Evolutionary conservation across 1,284 basidiomycete species (phyloP).

Genomic region (Coriolopsis trogii): DNA sequence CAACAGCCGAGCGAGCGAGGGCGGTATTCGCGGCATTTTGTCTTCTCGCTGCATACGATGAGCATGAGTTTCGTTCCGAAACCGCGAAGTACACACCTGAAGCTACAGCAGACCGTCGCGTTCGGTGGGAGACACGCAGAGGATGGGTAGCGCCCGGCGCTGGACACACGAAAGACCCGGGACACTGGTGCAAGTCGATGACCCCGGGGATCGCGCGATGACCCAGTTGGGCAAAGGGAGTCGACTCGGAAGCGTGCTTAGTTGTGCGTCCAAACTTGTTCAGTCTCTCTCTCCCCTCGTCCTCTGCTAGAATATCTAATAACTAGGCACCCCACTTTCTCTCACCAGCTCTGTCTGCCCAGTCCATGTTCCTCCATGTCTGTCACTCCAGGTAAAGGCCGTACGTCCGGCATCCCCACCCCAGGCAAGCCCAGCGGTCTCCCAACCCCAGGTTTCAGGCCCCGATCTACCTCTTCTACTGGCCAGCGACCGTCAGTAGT

Average conservation of each 20-base stretch:
- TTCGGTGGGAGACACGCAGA: conserved; percentile 13
- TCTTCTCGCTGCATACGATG: not conserved
- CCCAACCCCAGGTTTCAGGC: conserved; percentile 66
- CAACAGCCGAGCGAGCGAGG: conserved; percentile 28
- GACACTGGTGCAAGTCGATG: not conserved
- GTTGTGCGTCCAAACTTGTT: conserved; percentile 9
- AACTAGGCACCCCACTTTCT: not conserved
- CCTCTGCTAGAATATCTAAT: conserved; percentile 10
- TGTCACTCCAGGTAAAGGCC: conserved; percentile 54
- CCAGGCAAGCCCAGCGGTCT: conserved; percentile 60
- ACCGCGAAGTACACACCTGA: not conserved
- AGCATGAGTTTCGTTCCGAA: too few species aligned
- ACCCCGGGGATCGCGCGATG: conserved; percentile 17
- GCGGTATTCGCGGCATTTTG: conserved; percentile 32
- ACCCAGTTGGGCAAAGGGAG: conserved; percentile 12
- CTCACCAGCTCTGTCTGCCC: conserved; percentile 2
- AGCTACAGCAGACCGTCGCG: not conserved
- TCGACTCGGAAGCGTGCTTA: conserved; percentile 8
- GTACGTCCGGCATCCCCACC: conserved; percentile 60
- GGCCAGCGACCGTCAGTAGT: conserved; percentile 35
- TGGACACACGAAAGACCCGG: conserved; percentile 1
- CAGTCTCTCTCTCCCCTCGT: conserved; percentile 7
- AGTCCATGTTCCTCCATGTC: conserved; percentile 35
- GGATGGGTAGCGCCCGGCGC: conserved; percentile 3
- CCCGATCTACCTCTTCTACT: conserved; percentile 63